Evolutionary conservation across 495 filamentous ascomycete genomes (phyloP).

Genomic region (Apiosordaria backusii): DNA sequence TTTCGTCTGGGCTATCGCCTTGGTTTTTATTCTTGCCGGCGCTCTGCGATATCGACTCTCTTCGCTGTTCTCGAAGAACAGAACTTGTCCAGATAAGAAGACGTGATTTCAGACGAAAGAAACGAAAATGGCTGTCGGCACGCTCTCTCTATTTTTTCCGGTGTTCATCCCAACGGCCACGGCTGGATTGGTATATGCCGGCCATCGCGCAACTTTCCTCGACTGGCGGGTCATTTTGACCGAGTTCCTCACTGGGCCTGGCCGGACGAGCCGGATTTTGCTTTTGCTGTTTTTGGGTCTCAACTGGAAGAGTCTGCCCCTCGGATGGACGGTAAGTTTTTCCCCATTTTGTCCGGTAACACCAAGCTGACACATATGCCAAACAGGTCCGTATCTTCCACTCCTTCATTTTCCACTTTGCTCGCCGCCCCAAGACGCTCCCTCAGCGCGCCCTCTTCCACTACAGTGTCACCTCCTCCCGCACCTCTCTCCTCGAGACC

Average conservation of each 20-base stretch:
- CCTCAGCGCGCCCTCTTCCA: conserved; percentile 58
- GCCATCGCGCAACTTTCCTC: conserved; percentile 35
- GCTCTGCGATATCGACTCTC: conserved; percentile 25
- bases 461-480: conserved; percentile 57
- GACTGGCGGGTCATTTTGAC: conserved; percentile 34
- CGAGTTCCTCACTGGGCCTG: conserved; percentile 50
- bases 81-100: background rate
- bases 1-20: conserved; percentile 41
- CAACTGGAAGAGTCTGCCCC: conserved; percentile 70
- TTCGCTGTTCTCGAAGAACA: conserved; percentile 1
- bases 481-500: conserved; percentile 61
- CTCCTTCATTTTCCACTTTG: conserved; percentile 57
- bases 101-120: background rate
- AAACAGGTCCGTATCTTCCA: conserved; percentile 61
- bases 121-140: conserved; percentile 42
- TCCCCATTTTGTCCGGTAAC: background rate
- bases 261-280: conserved; percentile 45
- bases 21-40: conserved; percentile 31
- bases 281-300: conserved; percentile 51
- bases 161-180: conserved; percentile 36
- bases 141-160: conserved; percentile 35
- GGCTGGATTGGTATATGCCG: conserved; percentile 38
- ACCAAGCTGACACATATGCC: background rate
- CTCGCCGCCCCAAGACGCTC: conserved; percentile 38
- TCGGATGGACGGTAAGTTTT: conserved; percentile 65